Percentiles rank a stretch among this genome's conserved stretches.
These are phyloP conservation scores for Xylaria cubensis DNA, from an alignment of 495 filamentous ascomycete species.

Conservation along the genomic window DNA sequence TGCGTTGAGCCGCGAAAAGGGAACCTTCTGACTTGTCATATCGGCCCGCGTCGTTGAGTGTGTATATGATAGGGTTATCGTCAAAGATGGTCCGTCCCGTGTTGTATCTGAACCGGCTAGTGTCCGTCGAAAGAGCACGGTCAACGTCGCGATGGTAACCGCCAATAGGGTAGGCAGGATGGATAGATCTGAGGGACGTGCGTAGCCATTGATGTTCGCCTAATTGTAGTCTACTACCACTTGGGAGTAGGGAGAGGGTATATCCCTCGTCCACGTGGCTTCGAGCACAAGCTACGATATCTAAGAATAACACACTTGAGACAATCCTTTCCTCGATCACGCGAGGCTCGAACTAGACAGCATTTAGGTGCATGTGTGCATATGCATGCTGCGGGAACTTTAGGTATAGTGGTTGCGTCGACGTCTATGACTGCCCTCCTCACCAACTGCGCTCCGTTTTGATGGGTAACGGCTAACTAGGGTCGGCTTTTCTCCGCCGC, in stretches of 20 bases:
- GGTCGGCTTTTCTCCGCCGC: neutral
- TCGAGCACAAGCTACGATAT: neutral
- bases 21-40: neutral
- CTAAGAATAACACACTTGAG: slow-evolving; percentile 24
- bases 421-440: neutral
- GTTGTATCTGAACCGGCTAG: neutral
- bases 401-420: slow-evolving; percentile 10
- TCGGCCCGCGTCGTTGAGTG: slow-evolving; percentile 3
- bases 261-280: slow-evolving; percentile 23
- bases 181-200: slow-evolving; percentile 8
- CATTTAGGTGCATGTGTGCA: slow-evolving; percentile 22
- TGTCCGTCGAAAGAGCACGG: neutral
- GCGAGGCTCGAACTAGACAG: slow-evolving; percentile 3
- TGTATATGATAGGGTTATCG: neutral
- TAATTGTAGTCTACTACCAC: slow-evolving; percentile 3
- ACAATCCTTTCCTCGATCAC: slow-evolving; percentile 24
- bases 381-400: slow-evolving; percentile 13
- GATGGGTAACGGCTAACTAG: neutral
- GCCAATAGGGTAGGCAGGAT: neutral
- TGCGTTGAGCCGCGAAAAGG: slow-evolving; percentile 20
- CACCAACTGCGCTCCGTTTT: neutral
- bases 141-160: neutral
- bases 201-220: slow-evolving; percentile 11
- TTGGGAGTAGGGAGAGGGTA: neutral
- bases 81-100: neutral